Conservation (phyloP, 1,139 yeast species). For the Candida smagusa region DNA sequence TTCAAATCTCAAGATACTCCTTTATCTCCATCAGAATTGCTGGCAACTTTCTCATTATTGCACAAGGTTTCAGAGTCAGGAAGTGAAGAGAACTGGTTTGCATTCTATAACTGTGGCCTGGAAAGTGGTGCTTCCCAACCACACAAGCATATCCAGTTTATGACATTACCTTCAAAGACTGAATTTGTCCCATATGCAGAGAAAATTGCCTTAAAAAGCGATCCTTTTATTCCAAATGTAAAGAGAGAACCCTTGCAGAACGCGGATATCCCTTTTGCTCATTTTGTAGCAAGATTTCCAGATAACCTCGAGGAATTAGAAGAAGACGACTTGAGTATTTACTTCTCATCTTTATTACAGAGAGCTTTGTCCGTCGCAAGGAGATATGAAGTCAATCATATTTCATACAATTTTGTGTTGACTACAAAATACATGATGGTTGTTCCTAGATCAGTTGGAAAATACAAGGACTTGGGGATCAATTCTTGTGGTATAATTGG, state of each 20-base stretch:
- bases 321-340: conserved; percentile 56
- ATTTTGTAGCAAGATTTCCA: conserved; percentile 70
- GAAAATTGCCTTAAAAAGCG: conserved; percentile 41
- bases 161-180: conserved; percentile 57
- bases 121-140: conserved; percentile 90
- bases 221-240: conserved; percentile 51
- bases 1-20: conserved; percentile 73
- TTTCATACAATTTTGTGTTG: conserved; percentile 78
- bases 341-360: conserved; percentile 68
- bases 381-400: conserved; percentile 40
- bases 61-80: conserved; percentile 19
- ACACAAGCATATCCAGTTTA: conserved; percentile 87
- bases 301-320: conserved; percentile 28
- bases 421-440: conserved; percentile 80
- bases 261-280: conserved; percentile 71
- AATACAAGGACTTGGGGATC: conserved; percentile 50
- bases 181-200: conserved; percentile 60
- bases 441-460: conserved; percentile 66
- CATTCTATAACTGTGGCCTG: conserved; percentile 85
- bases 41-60: conserved; percentile 55
- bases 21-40: conserved; percentile 63
- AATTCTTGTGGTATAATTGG: conserved; percentile 85
- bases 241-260: conserved; percentile 60
- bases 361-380: conserved; percentile 65
- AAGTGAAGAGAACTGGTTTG: conserved; percentile 45